Conservation (phyloP, 441 rosid genomes). For the Pelargonium myrrhifolium region DNA sequence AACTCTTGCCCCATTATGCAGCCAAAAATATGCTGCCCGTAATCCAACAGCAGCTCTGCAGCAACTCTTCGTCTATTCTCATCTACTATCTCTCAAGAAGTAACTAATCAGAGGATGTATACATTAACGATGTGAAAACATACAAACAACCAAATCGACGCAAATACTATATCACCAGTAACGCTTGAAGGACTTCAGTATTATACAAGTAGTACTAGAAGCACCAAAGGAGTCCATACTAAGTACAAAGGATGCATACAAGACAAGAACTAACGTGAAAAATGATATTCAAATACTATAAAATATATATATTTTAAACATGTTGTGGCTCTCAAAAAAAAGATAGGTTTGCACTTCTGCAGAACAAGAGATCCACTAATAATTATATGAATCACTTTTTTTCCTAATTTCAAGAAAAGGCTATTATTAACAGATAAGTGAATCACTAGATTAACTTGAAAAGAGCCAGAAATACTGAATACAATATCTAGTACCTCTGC, state of each 20-base stretch:
- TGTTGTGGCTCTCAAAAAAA: neutral
- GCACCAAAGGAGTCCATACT: neutral
- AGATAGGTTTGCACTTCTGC: neutral
- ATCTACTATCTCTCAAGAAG: too few species aligned
- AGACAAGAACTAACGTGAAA: neutral
- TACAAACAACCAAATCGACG: neutral
- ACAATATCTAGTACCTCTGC: conserved; percentile 56
- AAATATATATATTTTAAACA: too few species aligned
- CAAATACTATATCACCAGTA: neutral
- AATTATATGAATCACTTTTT: neutral
- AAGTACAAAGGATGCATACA: neutral
- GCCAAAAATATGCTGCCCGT: too few species aligned
- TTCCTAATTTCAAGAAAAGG: neutral
- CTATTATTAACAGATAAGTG: neutral
- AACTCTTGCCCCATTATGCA: too few species aligned
- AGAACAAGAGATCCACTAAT: neutral
- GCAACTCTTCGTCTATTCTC: neutral
- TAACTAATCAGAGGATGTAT: neutral
- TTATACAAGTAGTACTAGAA: neutral
- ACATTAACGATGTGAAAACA: neutral
- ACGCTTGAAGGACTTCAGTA: neutral
- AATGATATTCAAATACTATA: neutral
- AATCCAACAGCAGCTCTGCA: neutral
- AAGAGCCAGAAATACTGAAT: neutral
- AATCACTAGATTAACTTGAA: neutral